phyloP scores from a whole-genome alignment of 192 early-diverging fungal species.

The Phycomyces nitens region DNA sequence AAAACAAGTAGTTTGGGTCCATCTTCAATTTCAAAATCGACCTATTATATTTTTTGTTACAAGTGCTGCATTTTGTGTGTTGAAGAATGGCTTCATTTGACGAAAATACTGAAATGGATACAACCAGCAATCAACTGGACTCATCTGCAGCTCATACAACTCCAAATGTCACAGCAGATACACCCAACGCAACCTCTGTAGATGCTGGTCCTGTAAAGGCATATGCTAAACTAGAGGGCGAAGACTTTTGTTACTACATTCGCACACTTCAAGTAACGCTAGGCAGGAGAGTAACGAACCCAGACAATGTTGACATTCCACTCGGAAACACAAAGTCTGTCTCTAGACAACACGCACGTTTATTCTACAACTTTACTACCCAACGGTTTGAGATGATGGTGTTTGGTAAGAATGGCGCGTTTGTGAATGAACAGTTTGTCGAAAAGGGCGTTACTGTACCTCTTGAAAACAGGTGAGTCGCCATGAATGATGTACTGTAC shows the following conservation, averaged over 20 bases:
- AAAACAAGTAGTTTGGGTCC: background rate
- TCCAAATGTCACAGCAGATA: background rate
- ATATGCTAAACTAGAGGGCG: slow-evolving; percentile 86
- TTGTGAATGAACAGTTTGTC: slow-evolving; percentile 81
- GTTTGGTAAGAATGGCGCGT: slow-evolving; percentile 85
- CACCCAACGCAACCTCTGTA: slow-evolving; percentile 13
- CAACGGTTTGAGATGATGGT: slow-evolving; percentile 83
- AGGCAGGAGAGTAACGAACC: slow-evolving; percentile 63
- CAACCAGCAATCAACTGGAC: background rate
- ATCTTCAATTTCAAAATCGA: background rate
- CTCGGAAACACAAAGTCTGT: slow-evolving; percentile 82
- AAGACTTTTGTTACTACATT: slow-evolving; percentile 82
- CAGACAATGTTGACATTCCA: slow-evolving; percentile 80
- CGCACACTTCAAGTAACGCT: slow-evolving; percentile 73
- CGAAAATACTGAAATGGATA: background rate
- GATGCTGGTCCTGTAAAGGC: slow-evolving; percentile 69
- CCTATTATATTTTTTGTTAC: too few relatives aligned
- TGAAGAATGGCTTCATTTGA: background rate
- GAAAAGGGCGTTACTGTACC: slow-evolving; percentile 60
- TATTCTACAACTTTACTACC: slow-evolving; percentile 80
- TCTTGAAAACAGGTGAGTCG: slow-evolving; percentile 57
- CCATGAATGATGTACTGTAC: background rate
- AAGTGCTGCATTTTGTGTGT: background rate
- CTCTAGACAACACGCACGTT: slow-evolving; percentile 80
- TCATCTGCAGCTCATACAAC: background rate